A percentile compares a stretch with the other conserved stretches of the same genome.
phyloP scores from a whole-genome alignment of 257 asterid genomes.

The Solanum chaucha region DNA sequence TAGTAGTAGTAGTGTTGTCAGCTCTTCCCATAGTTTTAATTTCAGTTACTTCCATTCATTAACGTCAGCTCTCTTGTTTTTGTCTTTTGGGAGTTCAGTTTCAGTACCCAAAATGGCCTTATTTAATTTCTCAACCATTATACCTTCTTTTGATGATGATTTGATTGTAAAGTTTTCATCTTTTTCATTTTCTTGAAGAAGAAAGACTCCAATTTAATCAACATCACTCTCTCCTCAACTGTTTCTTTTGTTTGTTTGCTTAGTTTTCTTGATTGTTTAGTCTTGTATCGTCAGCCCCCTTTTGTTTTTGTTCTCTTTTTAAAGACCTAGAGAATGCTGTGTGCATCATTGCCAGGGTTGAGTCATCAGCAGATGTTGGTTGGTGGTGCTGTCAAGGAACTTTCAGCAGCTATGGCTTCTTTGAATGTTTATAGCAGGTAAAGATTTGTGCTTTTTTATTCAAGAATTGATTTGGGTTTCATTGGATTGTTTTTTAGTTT shows the following conservation, averaged over 20 bases:
- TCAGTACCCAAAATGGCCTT: conserved; percentile 33
- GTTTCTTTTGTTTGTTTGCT: not conserved
- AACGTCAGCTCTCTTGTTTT: conserved; percentile 22
- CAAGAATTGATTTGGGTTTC: conserved; percentile 1
- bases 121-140: not conserved
- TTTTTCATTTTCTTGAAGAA: conserved; percentile 12
- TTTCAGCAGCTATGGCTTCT: conserved; percentile 24
- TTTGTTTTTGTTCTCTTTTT: not conserved
- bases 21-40: conserved; percentile 27
- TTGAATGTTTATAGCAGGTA: conserved; percentile 46
- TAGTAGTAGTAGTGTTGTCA: conserved; percentile 16
- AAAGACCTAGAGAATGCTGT: conserved; percentile 23
- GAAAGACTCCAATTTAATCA: conserved; percentile 21
- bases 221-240: not conserved
- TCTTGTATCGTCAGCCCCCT: conserved; percentile 6
- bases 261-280: conserved; percentile 20
- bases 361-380: conserved; percentile 25
- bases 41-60: conserved; percentile 23
- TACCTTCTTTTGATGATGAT: conserved; percentile 20
- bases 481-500: conserved; percentile 1
- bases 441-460: conserved; percentile 6
- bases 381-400: conserved; percentile 15
- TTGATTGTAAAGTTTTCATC: conserved; percentile 14
- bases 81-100: conserved; percentile 28
- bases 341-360: conserved; percentile 33